Evolutionary conservation across 495 filamentous ascomycete genomes (phyloP).

Genomic region (Xylaria acuta): DNA sequence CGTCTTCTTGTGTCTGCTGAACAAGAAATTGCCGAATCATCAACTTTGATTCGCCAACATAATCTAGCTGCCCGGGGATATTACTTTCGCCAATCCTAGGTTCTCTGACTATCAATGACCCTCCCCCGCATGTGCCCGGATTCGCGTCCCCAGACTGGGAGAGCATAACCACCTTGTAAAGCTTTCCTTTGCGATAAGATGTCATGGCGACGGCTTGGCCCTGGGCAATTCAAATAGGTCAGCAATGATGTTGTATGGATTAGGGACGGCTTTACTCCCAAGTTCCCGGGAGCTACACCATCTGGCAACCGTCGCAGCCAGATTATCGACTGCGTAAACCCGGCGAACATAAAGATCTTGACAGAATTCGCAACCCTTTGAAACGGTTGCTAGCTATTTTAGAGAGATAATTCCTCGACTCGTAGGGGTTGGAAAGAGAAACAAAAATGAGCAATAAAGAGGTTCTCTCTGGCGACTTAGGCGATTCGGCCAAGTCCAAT

Average conservation of each 20-base stretch:
- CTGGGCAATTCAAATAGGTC: not conserved
- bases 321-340: not conserved
- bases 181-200: not conserved
- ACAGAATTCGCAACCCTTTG: not conserved
- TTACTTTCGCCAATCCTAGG: not conserved
- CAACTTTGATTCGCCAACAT: not conserved
- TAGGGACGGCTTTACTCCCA: not conserved
- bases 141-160: not conserved
- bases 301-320: not conserved
- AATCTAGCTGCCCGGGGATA: not conserved
- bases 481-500: not conserved
- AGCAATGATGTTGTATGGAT: not conserved
- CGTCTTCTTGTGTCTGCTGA: not conserved
- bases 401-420: not conserved
- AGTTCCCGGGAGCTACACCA: not conserved
- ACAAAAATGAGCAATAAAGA: not conserved
- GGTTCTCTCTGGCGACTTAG: not conserved
- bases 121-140: not conserved
- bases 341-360: not conserved
- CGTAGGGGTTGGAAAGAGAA: not conserved
- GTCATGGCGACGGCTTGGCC: not conserved
- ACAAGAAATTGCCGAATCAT: not conserved
- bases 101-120: not conserved
- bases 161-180: not conserved
- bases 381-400: not conserved